Conservation (phyloP, 2,329 filamentous ascomycete species). For the Fragosphaeria purpurea region DNA sequence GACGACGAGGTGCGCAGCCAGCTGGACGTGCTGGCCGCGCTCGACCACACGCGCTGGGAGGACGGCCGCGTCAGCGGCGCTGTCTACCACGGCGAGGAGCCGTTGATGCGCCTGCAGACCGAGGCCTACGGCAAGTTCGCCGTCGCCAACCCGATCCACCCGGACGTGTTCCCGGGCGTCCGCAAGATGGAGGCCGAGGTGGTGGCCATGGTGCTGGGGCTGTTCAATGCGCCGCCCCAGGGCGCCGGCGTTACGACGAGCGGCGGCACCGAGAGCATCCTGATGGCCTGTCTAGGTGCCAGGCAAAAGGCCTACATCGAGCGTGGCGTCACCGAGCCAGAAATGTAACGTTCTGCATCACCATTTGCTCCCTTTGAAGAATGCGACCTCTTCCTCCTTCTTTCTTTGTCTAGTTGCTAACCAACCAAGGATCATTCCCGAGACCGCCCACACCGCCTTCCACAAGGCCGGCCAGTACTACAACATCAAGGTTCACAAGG, state of each 20-base stretch:
- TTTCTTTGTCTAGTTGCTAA: background rate
- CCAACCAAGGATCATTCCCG: slow-evolving; percentile 67
- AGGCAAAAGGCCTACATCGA: slow-evolving; percentile 81
- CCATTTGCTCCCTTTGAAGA: slow-evolving; percentile 17
- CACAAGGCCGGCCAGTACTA: slow-evolving; percentile 93
- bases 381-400: background rate
- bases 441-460: slow-evolving; percentile 93
- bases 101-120: slow-evolving; percentile 72
- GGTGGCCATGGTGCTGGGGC: slow-evolving; percentile 81
- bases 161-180: slow-evolving; percentile 94
- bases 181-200: slow-evolving; percentile 99
- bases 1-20: slow-evolving; percentile 71
- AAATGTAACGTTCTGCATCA: slow-evolving; percentile 54
- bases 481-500: slow-evolving; percentile 87
- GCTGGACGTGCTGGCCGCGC: slow-evolving; percentile 64
- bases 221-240: slow-evolving; percentile 83
- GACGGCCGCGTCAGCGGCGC: slow-evolving; percentile 90
- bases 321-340: slow-evolving; percentile 79
- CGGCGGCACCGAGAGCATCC: slow-evolving; percentile 90
- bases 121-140: slow-evolving; percentile 92
- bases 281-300: slow-evolving; percentile 88
- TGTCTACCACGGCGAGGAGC: slow-evolving; percentile 87
- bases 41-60: slow-evolving; percentile 96
- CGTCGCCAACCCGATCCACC: slow-evolving; percentile 92
- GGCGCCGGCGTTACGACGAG: slow-evolving; percentile 83